Evolutionary conservation across 2,329 filamentous ascomycete species (phyloP).

Genomic region (Colletotrichum gloeosporioides): DNA sequence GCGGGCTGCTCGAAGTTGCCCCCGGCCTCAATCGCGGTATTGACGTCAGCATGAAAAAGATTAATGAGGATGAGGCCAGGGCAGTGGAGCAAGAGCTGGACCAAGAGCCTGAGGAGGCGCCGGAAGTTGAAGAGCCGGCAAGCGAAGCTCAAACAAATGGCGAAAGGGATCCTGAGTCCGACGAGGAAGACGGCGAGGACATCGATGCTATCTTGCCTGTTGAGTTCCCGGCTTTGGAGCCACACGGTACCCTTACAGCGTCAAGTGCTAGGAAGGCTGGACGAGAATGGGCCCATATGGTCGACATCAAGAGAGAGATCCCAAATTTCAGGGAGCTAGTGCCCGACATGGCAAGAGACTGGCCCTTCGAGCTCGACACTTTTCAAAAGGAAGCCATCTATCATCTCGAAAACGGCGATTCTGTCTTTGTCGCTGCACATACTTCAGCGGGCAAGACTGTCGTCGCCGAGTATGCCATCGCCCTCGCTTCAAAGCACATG

Average conservation of each 20-base stretch:
- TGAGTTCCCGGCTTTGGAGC: conserved; percentile 91
- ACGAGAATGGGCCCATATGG: conserved; percentile 97
- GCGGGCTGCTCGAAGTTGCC: conserved; percentile 79
- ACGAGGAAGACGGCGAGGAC: conserved; percentile 58
- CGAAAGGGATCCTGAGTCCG: conserved; percentile 39
- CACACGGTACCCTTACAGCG: conserved; percentile 76
- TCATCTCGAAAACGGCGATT: conserved; percentile 94
- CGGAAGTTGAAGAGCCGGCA: conserved; percentile 30
- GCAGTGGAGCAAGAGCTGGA: conserved; percentile 52
- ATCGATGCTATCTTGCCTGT: conserved; percentile 90
- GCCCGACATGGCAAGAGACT: conserved; percentile 93
- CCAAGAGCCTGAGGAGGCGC: conserved; percentile 47
- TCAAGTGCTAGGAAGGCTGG: conserved; percentile 76
- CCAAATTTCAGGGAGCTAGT: conserved; percentile 94
- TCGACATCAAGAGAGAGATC: conserved; percentile 91
- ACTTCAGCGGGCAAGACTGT: conserved; percentile 98
- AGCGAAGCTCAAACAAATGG: conserved; percentile 25
- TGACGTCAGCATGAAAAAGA: conserved; percentile 67
- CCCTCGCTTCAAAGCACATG: conserved; percentile 96
- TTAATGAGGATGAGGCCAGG: conserved; percentile 55
- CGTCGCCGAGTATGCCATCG: conserved; percentile 97
- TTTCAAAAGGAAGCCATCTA: conserved; percentile 99
- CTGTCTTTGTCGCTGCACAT: conserved; percentile 96
- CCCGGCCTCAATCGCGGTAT: conserved; percentile 85
- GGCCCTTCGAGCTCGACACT: conserved; percentile 96